Evolutionary conservation across 306 rosid genomes (phyloP), one percentile per base, ranked within the genome.

Genomic region (Spatholobus suberectus): DNA sequence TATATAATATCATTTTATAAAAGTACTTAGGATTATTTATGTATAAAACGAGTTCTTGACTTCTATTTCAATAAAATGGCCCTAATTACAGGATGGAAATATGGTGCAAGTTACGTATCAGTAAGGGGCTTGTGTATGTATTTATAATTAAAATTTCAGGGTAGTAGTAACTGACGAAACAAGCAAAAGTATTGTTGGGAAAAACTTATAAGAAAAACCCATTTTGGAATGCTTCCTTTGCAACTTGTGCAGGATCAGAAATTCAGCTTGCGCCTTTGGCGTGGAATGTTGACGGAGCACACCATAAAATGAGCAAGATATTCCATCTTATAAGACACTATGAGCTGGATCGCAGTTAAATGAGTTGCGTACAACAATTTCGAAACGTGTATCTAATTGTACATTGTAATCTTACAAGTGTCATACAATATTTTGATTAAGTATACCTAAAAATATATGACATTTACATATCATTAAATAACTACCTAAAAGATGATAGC

Each of bases 261-360:
- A 47, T 27, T 51, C 68, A 37, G 69, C 52, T 55, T 20, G 34
- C 46, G 8, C 46, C 38, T n/a, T 70, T 20, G 18, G 23, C 6
- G 32, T n/a, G 21, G 18, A 11, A 73, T 34, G 34, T 32, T 8
- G 51, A 35, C 13, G 21, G 24, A 20, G 40, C 79, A 20, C 37
- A 55, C 43, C 54, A 52, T n/a, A 1, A n/a, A 6, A 18, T 35
- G 35, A 74, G 8, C 68, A 34, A 24, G 21, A 34, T 32, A 3
- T 66, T 35, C 47, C 71, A 66, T 35, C 6, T n/a, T n/a, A n/a
- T 17, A 63, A 29, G 5, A n/a, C 71, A 65, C 46, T 15, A 65
- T 37, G 73, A 67, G 73, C 73, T 67, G 73, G 73, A 67, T 38
- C n/a, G 32, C 73, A 38, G 73, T 38, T 10, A 38, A 9, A 34